Evolutionary conservation across 768 basidiomycete species (phyloP).

Genomic region (Mrakia gelida): DNA sequence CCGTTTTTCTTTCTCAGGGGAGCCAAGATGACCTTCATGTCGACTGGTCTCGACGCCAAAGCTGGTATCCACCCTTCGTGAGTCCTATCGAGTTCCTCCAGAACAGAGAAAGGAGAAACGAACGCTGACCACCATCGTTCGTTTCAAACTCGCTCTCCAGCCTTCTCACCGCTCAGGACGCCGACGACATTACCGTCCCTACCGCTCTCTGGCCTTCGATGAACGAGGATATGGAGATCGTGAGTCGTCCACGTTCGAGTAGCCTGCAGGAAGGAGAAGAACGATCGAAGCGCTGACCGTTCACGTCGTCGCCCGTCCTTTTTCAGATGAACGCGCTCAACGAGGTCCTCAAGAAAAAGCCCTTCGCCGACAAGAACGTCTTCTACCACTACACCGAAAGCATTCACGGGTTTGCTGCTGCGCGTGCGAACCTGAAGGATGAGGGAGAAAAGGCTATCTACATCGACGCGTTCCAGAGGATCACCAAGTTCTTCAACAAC

Average conservation of each 20-base stretch:
- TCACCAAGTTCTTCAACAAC: conserved; percentile 12
- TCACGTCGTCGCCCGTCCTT: background rate
- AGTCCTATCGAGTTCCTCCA: background rate
- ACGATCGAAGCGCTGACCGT: too few relatives aligned
- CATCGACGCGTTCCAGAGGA: conserved; percentile 2
- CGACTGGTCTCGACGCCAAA: conserved; percentile 24
- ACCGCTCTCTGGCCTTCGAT: conserved; percentile 27
- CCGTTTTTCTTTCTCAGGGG: background rate
- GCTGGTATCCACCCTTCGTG: conserved; percentile 28
- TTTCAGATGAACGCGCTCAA: conserved; percentile 21
- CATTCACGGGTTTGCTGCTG: conserved; percentile 30
- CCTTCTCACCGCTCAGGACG: conserved; percentile 26
- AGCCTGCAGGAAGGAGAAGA: too few relatives aligned
- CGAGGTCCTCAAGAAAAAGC: conserved; percentile 15
- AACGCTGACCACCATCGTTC: background rate
- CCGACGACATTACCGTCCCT: conserved; percentile 19
- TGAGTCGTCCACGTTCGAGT: too few relatives aligned
- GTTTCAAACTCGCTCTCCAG: background rate
- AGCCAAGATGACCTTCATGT: conserved; percentile 27
- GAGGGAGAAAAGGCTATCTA: conserved; percentile 7
- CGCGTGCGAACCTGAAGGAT: conserved; percentile 21
- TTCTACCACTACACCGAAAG: conserved; percentile 6
- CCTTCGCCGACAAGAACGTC: conserved; percentile 13
- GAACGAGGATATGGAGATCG: conserved; percentile 27
- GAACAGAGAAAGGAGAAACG: background rate